Conservation (phyloP, 345 rosid genomes). For the Pugionium cornutum region DNA sequence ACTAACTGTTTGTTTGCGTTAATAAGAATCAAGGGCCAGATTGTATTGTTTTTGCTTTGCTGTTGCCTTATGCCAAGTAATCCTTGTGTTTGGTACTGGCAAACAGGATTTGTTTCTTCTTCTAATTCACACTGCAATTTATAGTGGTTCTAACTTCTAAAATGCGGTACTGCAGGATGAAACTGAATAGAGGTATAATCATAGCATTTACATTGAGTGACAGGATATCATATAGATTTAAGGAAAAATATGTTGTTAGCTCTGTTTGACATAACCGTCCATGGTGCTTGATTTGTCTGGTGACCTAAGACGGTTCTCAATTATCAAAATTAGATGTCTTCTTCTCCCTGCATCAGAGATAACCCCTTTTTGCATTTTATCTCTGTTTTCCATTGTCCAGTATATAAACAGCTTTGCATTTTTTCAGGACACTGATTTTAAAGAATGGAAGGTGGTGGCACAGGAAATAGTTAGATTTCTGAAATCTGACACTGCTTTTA, state of each 20-base stretch:
- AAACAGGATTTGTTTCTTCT: not conserved
- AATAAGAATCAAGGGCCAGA: not conserved
- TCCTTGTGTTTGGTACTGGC: not conserved
- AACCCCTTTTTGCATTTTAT: not conserved
- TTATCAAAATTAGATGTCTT: slow-evolving; percentile 6
- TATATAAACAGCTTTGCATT: slow-evolving; percentile 16
- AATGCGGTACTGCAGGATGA: not conserved
- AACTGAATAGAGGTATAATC: not conserved
- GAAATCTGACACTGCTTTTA: slow-evolving; percentile 88
- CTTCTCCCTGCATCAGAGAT: not conserved
- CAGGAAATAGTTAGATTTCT: slow-evolving; percentile 91
- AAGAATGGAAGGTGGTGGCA: slow-evolving; percentile 97
- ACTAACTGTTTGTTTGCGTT: slow-evolving; percentile 10
- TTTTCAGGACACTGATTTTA: slow-evolving; percentile 88
- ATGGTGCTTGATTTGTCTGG: slow-evolving; percentile 9
- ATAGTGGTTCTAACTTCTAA: not conserved
- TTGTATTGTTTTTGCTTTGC: not conserved
- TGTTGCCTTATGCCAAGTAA: not conserved
- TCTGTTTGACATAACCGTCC: slow-evolving; percentile 4
- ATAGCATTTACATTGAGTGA: slow-evolving; percentile 1
- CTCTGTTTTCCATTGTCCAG: slow-evolving; percentile 3
- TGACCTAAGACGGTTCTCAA: slow-evolving; percentile 1
- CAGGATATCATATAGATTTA: slow-evolving; percentile 4
- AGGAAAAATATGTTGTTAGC: not conserved
- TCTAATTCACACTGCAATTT: not conserved